These are phyloP conservation scores for Tolypocladium guangdongense DNA, from an alignment of 2,329 filamentous ascomycete genomes.

Conservation along the genomic window DNA sequence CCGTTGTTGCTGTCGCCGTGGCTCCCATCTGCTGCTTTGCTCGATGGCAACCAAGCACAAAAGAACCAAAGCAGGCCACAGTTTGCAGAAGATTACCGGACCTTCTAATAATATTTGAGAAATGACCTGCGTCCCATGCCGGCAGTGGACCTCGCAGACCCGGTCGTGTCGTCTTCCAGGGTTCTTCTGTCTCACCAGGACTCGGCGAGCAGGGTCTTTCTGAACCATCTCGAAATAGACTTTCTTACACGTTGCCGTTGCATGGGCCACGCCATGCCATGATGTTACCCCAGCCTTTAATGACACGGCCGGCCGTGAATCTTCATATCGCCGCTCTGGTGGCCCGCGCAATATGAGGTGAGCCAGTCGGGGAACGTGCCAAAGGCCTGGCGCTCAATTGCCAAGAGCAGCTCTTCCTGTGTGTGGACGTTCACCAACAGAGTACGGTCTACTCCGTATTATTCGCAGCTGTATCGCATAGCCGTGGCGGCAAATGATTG, in stretches of 20 bases:
- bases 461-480: neutral
- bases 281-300: neutral
- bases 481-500: neutral
- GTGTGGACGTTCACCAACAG: too few species aligned
- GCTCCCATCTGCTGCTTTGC: too few species aligned
- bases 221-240: neutral
- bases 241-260: neutral
- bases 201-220: neutral
- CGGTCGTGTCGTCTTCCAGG: neutral
- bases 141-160: neutral
- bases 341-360: neutral
- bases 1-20: too few species aligned
- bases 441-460: too few species aligned
- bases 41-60: neutral
- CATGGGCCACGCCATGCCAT: neutral
- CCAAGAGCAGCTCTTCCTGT: neutral
- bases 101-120: too few species aligned
- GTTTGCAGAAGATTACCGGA: too few species aligned
- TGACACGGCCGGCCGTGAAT: neutral
- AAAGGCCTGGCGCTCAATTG: neutral
- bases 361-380: neutral
- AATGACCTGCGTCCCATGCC: neutral
- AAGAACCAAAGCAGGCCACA: too few species aligned
- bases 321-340: neutral
- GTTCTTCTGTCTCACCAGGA: neutral